phyloP scores from a whole-genome alignment of 805 yeast genomes.

The Myxozyma sirexii region DNA sequence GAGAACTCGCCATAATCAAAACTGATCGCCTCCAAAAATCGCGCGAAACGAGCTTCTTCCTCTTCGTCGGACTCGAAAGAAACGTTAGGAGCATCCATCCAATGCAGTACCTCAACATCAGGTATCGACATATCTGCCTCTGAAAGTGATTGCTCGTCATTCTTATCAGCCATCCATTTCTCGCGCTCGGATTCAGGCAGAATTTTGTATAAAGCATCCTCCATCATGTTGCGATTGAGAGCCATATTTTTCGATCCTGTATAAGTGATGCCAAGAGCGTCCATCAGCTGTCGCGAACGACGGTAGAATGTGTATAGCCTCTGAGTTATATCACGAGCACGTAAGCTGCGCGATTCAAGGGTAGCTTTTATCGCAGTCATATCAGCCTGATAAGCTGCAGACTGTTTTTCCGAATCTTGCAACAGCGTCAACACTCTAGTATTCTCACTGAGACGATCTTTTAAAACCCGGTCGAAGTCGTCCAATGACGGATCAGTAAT shows the following conservation, averaged over 20 bases:
- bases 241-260: conserved; percentile 12
- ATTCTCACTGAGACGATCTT: neutral
- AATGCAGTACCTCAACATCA: conserved; percentile 44
- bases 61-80: conserved; percentile 26
- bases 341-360: conserved; percentile 35
- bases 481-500: conserved; percentile 7
- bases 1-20: conserved; percentile 47
- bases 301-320: conserved; percentile 42
- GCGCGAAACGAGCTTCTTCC: conserved; percentile 18
- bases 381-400: neutral
- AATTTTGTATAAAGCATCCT: conserved; percentile 25
- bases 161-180: conserved; percentile 9
- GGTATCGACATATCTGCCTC: conserved; percentile 16
- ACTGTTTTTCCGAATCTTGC: conserved; percentile 8
- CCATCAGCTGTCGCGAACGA: conserved; percentile 34
- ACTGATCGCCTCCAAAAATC: conserved; percentile 36
- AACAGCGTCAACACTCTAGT: neutral
- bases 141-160: neutral
- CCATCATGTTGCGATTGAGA: conserved; percentile 7
- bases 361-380: neutral
- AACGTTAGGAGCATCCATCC: conserved; percentile 49
- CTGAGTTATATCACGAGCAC: conserved; percentile 51
- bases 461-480: conserved; percentile 1
- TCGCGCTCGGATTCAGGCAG: conserved; percentile 27
- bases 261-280: conserved; percentile 14